phyloP scores from a whole-genome alignment of 306 rosid species.

The Lablab purpureus region DNA sequence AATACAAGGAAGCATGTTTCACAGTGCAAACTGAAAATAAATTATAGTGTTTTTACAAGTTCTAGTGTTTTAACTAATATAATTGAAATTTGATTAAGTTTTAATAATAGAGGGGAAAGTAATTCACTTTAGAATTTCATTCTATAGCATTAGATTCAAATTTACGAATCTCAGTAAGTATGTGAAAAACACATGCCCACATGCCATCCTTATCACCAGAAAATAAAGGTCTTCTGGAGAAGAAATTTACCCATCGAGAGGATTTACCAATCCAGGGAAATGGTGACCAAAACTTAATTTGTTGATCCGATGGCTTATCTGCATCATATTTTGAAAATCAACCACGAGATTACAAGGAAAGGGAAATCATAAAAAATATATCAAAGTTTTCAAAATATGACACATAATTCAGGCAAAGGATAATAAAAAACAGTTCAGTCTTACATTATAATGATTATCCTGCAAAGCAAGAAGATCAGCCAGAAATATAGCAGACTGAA shows the following conservation, averaged over 20 bases:
- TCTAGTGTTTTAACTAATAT: neutral
- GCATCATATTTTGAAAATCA: slow-evolving; percentile 53
- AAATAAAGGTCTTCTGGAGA: slow-evolving; percentile 37
- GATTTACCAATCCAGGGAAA: slow-evolving; percentile 86
- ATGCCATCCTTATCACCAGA: slow-evolving; percentile 35
- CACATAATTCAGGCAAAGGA: slow-evolving; percentile 11
- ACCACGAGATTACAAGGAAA: slow-evolving; percentile 23
- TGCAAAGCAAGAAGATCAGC: slow-evolving; percentile 66
- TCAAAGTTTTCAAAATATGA: neutral
- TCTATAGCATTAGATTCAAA: slow-evolving; percentile 7
- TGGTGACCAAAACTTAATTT: slow-evolving; percentile 79
- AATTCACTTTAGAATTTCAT: slow-evolving; percentile 15
- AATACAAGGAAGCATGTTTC: neutral
- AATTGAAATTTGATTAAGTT: slow-evolving; percentile 1
- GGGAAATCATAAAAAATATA: slow-evolving; percentile 27
- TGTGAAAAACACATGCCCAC: slow-evolving; percentile 8
- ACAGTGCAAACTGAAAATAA: too few species aligned
- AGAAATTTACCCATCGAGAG: slow-evolving; percentile 88
- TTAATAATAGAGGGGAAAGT: slow-evolving; percentile 17
- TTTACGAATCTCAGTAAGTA: slow-evolving; percentile 16
- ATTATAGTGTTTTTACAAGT: neutral
- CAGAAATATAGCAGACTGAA: slow-evolving; percentile 65
- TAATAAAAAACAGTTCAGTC: slow-evolving; percentile 40
- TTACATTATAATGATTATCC: slow-evolving; percentile 73
- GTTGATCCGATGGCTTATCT: slow-evolving; percentile 89